Evolutionary conservation across 169 alveolate genomes (phyloP), one percentile per base, ranked within the genome.

Genomic region (Babesia sp.): DNA sequence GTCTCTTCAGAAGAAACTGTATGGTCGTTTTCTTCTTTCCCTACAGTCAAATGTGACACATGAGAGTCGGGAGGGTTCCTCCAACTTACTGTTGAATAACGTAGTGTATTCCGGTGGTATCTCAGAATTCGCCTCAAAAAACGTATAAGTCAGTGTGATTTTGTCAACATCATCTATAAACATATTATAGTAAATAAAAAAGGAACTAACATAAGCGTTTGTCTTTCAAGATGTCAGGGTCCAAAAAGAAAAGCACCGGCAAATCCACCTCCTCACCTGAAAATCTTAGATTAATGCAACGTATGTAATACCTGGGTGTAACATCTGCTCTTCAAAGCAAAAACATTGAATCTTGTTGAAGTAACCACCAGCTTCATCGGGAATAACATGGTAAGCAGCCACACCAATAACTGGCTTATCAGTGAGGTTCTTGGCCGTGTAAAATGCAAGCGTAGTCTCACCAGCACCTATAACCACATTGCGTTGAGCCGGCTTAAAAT

Each of bases 261-360:
- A 96, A 68, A 71, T 96, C 98, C 24, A 95, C 98, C 51, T 94
- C 96, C 90, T 96, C 98, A 24, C 92, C 93, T 85, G 20, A 7
- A 8, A 46, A 4, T 28, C 1, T 36, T 29, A 0, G 16, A 29
- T 3, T 9, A 1, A 8, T 16, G 31, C 9, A 1, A 3, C 2
- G n/a, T 31, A 12, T n/a, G 33, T 34, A 59, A 26, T 55, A 80
- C 91, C 82, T 2, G 99, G 98, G 63, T 94, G 90, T 28, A 96
- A 87, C 90, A 96, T 76, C 85, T 96, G 96, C 71, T 96, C 98
- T 53, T 95, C 98, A 64, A 96, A 96, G 84, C 98, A 96, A 85
- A 96, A 96, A 71, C 99, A 96, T 74, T 96, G 97, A 56, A 96
- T 94, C 85, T 96, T 96, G 85, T 96, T 96, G 85, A 96, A 96